These are phyloP conservation scores for Acanthamoeba healyi DNA, from an alignment of 208 protist genomes.

Conservation along the genomic window DNA sequence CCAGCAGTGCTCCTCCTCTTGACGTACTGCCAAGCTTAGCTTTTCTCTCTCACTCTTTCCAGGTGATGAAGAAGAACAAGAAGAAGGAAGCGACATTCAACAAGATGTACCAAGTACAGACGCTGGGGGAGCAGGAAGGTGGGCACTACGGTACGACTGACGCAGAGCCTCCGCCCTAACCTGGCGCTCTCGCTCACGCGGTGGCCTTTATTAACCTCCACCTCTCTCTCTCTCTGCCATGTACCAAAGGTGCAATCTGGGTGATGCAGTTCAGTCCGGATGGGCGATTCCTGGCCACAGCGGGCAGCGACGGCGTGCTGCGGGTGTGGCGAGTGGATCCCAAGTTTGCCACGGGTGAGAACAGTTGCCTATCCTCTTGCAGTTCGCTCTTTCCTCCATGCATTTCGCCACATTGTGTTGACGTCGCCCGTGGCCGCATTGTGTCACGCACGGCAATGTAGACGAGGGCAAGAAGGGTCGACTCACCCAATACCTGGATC, in stretches of 20 bases:
- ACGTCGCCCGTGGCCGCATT: no score
- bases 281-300: slow-evolving; percentile 77
- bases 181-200: background rate
- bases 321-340: slow-evolving; percentile 77
- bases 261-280: slow-evolving; percentile 74
- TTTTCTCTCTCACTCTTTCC: background rate
- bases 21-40: background rate
- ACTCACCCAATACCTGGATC: slow-evolving; percentile 16
- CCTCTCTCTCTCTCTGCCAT: background rate
- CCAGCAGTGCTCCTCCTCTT: background rate
- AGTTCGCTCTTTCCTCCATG: background rate
- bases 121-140: slow-evolving; percentile 37
- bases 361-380: background rate
- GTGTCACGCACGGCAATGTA: no score
- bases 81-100: background rate
- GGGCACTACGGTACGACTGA: slow-evolving; percentile 67
- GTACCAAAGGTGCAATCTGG: slow-evolving; percentile 72
- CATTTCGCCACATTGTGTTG: background rate
- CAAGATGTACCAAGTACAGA: background rate
- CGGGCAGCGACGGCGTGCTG: slow-evolving; percentile 76
- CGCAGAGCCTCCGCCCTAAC: background rate
- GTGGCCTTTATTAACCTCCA: background rate
- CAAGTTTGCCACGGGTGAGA: background rate
- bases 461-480: slow-evolving; percentile 26
- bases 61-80: slow-evolving; percentile 14